A percentile compares a stretch with the other conserved stretches of the same genome.
phyloP scores from a whole-genome alignment of 2,329 filamentous ascomycete genomes.

The Colletotrichum viniferum region DNA sequence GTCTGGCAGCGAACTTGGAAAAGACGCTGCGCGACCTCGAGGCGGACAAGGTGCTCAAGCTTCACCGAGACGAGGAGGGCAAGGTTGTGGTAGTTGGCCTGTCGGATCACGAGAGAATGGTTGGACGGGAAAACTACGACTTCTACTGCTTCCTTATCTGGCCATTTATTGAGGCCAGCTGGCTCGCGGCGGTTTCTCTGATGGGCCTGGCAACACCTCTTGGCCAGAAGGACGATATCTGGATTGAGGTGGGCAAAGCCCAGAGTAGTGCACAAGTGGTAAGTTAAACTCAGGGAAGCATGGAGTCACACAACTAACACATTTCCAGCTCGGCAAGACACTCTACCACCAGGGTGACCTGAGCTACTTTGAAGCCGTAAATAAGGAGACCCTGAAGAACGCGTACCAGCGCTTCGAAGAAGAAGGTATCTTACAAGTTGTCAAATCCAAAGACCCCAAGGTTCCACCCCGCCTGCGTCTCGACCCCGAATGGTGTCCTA shows the following conservation, averaged over 20 bases:
- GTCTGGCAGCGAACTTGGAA: constrained; percentile 79
- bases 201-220: constrained; percentile 82
- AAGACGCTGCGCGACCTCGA: constrained; percentile 81
- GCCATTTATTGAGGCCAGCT: constrained; percentile 95
- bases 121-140: constrained; percentile 92
- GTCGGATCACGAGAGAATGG: constrained; percentile 74
- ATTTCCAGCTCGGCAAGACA: constrained; percentile 81
- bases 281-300: constrained; percentile 33
- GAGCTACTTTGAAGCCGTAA: constrained; percentile 96
- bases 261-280: constrained; percentile 84
- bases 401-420: constrained; percentile 87
- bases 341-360: constrained; percentile 97
- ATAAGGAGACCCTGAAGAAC: constrained; percentile 97
- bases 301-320: constrained; percentile 18
- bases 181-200: constrained; percentile 87
- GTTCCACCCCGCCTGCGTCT: constrained; percentile 68
- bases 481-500: constrained; percentile 75
- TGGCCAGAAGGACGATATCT: constrained; percentile 64
- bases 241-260: constrained; percentile 79
- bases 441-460: constrained; percentile 70
- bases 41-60: constrained; percentile 74
- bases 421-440: constrained; percentile 82
- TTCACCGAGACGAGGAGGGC: constrained; percentile 61
- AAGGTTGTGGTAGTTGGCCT: constrained; percentile 74
- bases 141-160: constrained; percentile 99